phyloP scores from a whole-genome alignment of 805 yeast species.

The Sporopachydermia quercuum region DNA sequence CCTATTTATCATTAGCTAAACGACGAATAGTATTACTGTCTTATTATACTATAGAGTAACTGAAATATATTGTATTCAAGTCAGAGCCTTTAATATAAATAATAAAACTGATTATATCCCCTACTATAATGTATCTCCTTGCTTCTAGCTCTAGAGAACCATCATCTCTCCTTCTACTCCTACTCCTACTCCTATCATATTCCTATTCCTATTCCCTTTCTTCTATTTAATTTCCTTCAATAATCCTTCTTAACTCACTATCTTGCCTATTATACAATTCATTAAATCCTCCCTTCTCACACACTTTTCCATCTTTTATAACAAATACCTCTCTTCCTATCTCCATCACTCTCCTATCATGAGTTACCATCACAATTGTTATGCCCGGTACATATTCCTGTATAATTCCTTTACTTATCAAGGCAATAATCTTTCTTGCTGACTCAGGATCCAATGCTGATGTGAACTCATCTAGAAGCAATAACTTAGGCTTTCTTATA shows the following conservation, averaged over 20 bases:
- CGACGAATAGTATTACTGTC: too few species aligned
- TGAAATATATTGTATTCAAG: too few species aligned
- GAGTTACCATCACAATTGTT: constrained; percentile 55
- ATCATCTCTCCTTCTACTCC: too few species aligned
- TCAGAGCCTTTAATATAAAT: too few species aligned
- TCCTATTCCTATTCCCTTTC: too few species aligned
- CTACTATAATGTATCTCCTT: too few species aligned
- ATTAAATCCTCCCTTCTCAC: constrained; percentile 28
- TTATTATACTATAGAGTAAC: too few species aligned
- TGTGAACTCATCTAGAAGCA: constrained; percentile 76
- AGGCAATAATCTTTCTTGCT: constrained; percentile 29
- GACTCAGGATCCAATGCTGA: constrained; percentile 69
- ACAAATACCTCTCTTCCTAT: constrained; percentile 36
- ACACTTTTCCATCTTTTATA: constrained; percentile 32
- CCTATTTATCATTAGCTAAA: too few species aligned
- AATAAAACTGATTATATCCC: too few species aligned
- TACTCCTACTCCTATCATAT: too few species aligned
- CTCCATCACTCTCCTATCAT: constrained; percentile 50
- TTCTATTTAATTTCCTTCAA: background rate
- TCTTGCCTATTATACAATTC: constrained; percentile 16
- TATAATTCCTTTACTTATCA: constrained; percentile 26
- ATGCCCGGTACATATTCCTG: constrained; percentile 21
- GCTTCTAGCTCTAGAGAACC: too few species aligned
- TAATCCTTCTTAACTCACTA: constrained; percentile 8
- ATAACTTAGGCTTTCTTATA: constrained; percentile 46